A percentile compares a stretch with the other conserved stretches of the same genome.
Evolutionary conservation across 2,329 filamentous ascomycete species (phyloP).

Genomic region (Aspergillus quadrilineatus): DNA sequence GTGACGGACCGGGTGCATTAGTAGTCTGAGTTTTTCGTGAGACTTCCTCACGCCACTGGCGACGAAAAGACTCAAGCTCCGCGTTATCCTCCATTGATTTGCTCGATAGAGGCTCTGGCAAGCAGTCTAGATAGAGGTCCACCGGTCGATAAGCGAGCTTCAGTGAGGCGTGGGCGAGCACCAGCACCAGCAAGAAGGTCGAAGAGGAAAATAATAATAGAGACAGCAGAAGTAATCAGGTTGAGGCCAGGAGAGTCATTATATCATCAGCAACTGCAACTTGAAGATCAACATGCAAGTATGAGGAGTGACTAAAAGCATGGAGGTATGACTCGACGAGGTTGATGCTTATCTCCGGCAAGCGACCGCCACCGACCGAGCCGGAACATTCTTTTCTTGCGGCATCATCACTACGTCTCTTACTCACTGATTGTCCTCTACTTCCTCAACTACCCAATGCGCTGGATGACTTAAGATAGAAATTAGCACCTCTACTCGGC

Average conservation of each 20-base stretch:
- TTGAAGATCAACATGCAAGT: background rate
- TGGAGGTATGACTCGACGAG: background rate
- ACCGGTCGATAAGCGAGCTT: constrained; percentile 24
- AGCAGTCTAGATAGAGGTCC: constrained; percentile 1
- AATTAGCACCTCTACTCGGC: background rate
- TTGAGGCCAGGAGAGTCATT: background rate
- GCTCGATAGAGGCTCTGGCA: constrained; percentile 18
- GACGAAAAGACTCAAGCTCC: constrained; percentile 82
- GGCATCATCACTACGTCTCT: constrained; percentile 13
- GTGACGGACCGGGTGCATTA: constrained; percentile 14
- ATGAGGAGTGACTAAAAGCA: background rate
- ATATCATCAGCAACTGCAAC: background rate
- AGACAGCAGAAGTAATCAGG: background rate
- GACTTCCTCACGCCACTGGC: constrained; percentile 83
- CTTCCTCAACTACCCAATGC: background rate
- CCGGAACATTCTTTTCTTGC: constrained; percentile 23
- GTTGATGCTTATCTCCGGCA: constrained; percentile 17
- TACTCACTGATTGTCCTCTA: constrained; percentile 3
- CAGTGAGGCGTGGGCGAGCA: constrained; percentile 4
- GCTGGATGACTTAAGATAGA: background rate
- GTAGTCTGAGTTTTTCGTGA: constrained; percentile 45
- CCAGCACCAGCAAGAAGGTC: background rate
- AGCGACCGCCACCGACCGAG: constrained; percentile 25
- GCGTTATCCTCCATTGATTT: constrained; percentile 51
- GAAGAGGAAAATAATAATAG: background rate